These are phyloP conservation scores for Zygosaccharomyces bailii DNA, from an alignment of 805 yeast species.

Conservation along the genomic window DNA sequence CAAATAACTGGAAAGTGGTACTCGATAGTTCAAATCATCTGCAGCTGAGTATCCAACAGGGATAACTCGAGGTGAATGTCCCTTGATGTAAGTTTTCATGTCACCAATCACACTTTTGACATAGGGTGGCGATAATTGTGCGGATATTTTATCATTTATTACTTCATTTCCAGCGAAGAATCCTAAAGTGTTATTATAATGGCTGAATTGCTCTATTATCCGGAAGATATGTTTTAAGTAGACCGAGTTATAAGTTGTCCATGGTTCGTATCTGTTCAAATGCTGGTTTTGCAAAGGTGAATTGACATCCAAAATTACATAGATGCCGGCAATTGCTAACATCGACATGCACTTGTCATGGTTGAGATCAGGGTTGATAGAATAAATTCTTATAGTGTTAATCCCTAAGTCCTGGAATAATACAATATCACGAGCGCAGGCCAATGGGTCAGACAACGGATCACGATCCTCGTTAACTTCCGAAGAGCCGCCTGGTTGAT, in stretches of 20 bases:
- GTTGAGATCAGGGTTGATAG: slow-evolving; percentile 74
- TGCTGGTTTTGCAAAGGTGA: slow-evolving; percentile 78
- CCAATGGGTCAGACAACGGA: slow-evolving; percentile 68
- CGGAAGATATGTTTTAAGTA: slow-evolving; percentile 75
- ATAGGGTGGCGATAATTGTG: slow-evolving; percentile 65
- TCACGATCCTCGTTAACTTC: slow-evolving; percentile 57
- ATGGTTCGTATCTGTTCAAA: slow-evolving; percentile 87
- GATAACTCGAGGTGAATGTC: slow-evolving; percentile 57
- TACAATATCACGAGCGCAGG: slow-evolving; percentile 77
- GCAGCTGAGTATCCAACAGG: slow-evolving; percentile 98
- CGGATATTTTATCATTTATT: slow-evolving; percentile 71
- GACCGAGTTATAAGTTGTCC: slow-evolving; percentile 73
- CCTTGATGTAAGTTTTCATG: slow-evolving; percentile 64
- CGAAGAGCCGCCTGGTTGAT: slow-evolving; percentile 94
- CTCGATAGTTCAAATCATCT: slow-evolving; percentile 77
- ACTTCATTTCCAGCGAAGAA: slow-evolving; percentile 93
- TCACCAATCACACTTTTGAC: slow-evolving; percentile 78
- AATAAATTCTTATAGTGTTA: slow-evolving; percentile 84
- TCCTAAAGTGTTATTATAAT: slow-evolving; percentile 84
- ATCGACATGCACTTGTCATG: slow-evolving; percentile 91
- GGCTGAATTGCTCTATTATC: slow-evolving; percentile 75
- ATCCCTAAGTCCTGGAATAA: slow-evolving; percentile 81
- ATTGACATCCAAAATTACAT: slow-evolving; percentile 84
- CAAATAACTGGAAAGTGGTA: slow-evolving; percentile 71
- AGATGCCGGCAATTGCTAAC: slow-evolving; percentile 90